A percentile compares a stretch with the other conserved stretches of the same genome.
phyloP scores from a whole-genome alignment of 495 filamentous ascomycete genomes.

The Immersiella caudata region DNA sequence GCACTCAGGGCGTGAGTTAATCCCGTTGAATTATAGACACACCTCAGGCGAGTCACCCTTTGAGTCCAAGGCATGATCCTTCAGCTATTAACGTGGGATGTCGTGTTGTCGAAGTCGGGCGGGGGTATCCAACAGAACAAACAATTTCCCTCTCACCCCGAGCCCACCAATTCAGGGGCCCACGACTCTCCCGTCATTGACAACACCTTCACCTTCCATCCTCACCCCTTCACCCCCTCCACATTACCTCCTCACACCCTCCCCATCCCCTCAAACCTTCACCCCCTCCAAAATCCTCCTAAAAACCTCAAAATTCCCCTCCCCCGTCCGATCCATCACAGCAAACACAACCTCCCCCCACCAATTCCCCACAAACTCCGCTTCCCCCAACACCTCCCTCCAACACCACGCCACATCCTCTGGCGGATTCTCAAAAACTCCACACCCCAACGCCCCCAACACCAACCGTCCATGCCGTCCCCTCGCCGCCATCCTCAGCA shows the following conservation, averaged over 20 bases:
- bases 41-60: too few species aligned
- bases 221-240: too few species aligned
- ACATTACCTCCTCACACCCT: not conserved
- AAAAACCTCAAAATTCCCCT: constrained; percentile 2
- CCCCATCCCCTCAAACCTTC: not conserved
- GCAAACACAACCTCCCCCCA: constrained; percentile 10
- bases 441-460: constrained; percentile 10
- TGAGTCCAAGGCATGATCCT: too few species aligned
- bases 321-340: not conserved
- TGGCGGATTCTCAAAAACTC: constrained; percentile 1
- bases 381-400: constrained; percentile 12
- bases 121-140: too few species aligned
- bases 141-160: too few species aligned
- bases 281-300: not conserved
- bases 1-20: too few species aligned
- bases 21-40: too few species aligned
- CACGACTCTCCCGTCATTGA: too few species aligned
- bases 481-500: constrained; percentile 4
- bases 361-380: constrained; percentile 3
- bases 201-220: too few species aligned
- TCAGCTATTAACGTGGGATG: too few species aligned
- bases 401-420: constrained; percentile 14
- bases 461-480: not conserved
- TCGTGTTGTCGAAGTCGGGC: too few species aligned
- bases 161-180: too few species aligned